These are phyloP conservation scores for Termitomyces sp. DNA, from an alignment of 768 basidiomycete genomes.

Conservation along the genomic window DNA sequence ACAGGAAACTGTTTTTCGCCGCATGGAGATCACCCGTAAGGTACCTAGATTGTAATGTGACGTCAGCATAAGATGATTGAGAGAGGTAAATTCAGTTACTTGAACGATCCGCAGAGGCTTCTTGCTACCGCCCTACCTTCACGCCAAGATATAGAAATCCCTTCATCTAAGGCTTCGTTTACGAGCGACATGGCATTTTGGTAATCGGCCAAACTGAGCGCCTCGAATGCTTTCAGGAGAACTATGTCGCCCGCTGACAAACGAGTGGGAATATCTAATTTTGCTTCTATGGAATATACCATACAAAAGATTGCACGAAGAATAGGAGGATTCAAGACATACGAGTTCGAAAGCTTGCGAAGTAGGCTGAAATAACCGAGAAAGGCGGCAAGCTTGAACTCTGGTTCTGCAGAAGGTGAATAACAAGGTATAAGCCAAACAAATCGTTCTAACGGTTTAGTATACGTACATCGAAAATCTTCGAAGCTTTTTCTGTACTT, in stretches of 20 bases:
- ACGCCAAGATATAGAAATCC: conserved; percentile 57
- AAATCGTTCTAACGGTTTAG: no score
- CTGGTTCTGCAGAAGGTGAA: conserved; percentile 32
- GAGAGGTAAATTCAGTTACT: conserved; percentile 39
- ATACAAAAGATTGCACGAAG: not conserved
- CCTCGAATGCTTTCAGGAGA: conserved; percentile 74
- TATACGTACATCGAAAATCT: conserved; percentile 43
- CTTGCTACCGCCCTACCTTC: conserved; percentile 77
- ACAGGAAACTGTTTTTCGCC: conserved; percentile 78
- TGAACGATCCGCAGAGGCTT: conserved; percentile 94
- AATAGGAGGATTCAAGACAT: conserved; percentile 18
- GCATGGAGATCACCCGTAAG: conserved; percentile 76
- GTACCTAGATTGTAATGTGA: conserved; percentile 49
- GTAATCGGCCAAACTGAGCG: conserved; percentile 81
- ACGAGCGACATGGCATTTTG: conserved; percentile 70
- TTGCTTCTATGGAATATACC: conserved; percentile 38
- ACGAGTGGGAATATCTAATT: conserved; percentile 65
- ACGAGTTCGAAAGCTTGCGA: conserved; percentile 93
- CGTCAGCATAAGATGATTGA: not conserved
- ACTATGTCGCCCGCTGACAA: conserved; percentile 79
- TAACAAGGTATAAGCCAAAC: not conserved
- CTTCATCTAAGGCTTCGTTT: conserved; percentile 83
- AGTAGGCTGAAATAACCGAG: conserved; percentile 92
- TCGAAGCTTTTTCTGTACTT: conserved; percentile 39
- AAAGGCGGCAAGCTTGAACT: conserved; percentile 80